Evolutionary conservation across 805 yeast species (phyloP), one percentile per base, ranked within the genome.

Genomic region (Jamesozyma hellenica): DNA sequence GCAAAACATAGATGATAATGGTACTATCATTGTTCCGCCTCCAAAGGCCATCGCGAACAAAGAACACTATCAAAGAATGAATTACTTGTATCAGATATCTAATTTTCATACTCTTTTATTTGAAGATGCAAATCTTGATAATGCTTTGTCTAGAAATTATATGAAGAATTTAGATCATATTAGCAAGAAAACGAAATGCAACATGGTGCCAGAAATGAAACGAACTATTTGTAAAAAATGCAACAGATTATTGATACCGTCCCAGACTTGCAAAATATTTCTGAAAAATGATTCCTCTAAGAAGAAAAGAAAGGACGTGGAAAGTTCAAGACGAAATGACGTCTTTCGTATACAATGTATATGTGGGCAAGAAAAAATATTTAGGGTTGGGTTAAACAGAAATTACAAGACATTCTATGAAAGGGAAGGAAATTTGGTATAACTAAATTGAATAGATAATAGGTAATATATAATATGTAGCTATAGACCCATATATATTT

Each of bases 211-310:
- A 0, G 59, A 61, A 28, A 46, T 85, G 10, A 86, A 86, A 57
- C 66, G 94, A 47, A 66, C 71, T 0, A 53, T 79, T 13, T 86
- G 95, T 59, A 84, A 83, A 49, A 62, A 61, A 28, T 86, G 95
- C 57, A 60, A 71, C 34, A 56, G 75, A 8, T 43, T 71, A 9
- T 61, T 72, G 44, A 50, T 74, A 1, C 75, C 80, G 0, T 80
- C 78, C 0, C 37, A 64, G 14, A 67, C 44, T 4, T 44, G 44
- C 14, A 27, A 70, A 15, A 51, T 70, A 36, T 59, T 27, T 75
- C 78, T 50, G 5, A n/a, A 38, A 37, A 13, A 70, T 11, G 4
- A 29, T 9, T 19, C 35, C 17, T 4, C 23, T 12, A 26, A 28
- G 26, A 4, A 14, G 5, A 14, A 17, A 3, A 14, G 10, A 28